These are phyloP conservation scores for Cutaneotrichosporon sp. DNA, from an alignment of 1,284 basidiomycete genomes.

Conservation along the genomic window DNA sequence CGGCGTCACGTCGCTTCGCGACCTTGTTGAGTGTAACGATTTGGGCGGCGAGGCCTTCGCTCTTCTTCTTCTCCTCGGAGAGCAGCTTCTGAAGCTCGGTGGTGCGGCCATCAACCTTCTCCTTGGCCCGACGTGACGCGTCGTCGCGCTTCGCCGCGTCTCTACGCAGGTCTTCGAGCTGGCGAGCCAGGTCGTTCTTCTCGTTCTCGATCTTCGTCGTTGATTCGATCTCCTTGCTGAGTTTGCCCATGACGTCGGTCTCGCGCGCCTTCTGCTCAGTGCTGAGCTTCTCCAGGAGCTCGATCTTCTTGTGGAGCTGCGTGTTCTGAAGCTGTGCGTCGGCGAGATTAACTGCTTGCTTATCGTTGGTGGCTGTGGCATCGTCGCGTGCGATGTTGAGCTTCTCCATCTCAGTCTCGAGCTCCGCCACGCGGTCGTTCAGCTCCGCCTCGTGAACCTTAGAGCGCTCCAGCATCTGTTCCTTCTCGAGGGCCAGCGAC, in stretches of 20 bases:
- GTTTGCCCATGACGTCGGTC: constrained; percentile 57
- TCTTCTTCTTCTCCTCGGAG: constrained; percentile 63
- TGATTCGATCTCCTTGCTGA: constrained; percentile 36
- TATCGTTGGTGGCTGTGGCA: constrained; percentile 52
- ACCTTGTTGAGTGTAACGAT: constrained; percentile 65
- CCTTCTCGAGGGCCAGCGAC: constrained; percentile 76
- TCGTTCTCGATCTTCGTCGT: constrained; percentile 55
- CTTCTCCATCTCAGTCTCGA: constrained; percentile 79
- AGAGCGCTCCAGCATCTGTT: constrained; percentile 76
- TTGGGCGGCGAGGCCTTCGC: constrained; percentile 65
- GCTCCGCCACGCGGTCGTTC: constrained; percentile 75
- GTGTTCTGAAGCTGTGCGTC: constrained; percentile 61
- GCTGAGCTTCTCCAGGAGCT: constrained; percentile 73
- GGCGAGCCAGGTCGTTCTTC: constrained; percentile 61
- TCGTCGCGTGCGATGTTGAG: constrained; percentile 83
- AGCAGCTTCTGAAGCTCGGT: constrained; percentile 75
- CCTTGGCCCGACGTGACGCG: constrained; percentile 70
- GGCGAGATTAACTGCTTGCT: constrained; percentile 31
- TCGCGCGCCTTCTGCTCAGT: constrained; percentile 68
- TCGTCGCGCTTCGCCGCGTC: constrained; percentile 74
- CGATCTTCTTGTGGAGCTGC: constrained; percentile 77
- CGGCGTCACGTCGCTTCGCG: constrained; percentile 69
- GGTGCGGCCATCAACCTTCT: constrained; percentile 67
- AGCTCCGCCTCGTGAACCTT: constrained; percentile 81
- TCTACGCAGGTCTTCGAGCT: constrained; percentile 70